Percentiles rank a stretch among this genome's conserved stretches.
phyloP scores from a whole-genome alignment of 345 rosid genomes.

The Eutrema yunnanense region DNA sequence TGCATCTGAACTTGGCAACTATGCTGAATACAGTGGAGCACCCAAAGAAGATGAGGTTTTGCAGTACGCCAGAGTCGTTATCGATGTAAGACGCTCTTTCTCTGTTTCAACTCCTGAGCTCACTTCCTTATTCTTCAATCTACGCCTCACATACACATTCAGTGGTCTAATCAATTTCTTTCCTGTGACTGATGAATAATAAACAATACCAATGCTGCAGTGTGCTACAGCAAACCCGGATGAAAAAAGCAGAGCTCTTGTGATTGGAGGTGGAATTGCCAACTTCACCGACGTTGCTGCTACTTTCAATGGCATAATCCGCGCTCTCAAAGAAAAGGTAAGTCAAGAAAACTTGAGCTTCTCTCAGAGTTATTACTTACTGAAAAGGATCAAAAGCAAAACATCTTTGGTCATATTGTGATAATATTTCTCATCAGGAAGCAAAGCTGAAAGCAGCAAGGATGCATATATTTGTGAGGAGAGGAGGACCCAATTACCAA shows the following conservation, averaged over 20 bases:
- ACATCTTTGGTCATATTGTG: background rate
- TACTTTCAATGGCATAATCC: constrained; percentile 90
- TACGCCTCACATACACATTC: too few relatives aligned
- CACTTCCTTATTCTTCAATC: too few relatives aligned
- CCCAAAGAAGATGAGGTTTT: constrained; percentile 96
- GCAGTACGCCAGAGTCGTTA: constrained; percentile 96
- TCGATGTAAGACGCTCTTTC: constrained; percentile 44
- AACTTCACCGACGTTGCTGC: constrained; percentile 98
- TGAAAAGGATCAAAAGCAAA: background rate
- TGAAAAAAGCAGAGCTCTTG: constrained; percentile 84
- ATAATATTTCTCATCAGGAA: constrained; percentile 13
- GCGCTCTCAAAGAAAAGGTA: constrained; percentile 91
- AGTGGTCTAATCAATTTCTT: background rate
- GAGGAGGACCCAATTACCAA: constrained; percentile 98
- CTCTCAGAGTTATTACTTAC: background rate
- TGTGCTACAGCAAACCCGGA: constrained; percentile 92
- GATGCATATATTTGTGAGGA: constrained; percentile 37
- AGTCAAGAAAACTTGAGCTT: constrained; percentile 32
- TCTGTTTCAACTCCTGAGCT: too few relatives aligned
- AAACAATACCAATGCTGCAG: constrained; percentile 33
- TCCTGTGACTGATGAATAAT: background rate
- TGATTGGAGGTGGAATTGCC: constrained; percentile 97
- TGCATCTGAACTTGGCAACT: constrained; percentile 89
- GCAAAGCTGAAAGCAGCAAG: constrained; percentile 31
- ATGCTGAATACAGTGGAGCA: constrained; percentile 98